Base-by-base conservation (phyloP, 768 basidiomycete genomes). In the Termitomyces bulborhizus region DNA sequence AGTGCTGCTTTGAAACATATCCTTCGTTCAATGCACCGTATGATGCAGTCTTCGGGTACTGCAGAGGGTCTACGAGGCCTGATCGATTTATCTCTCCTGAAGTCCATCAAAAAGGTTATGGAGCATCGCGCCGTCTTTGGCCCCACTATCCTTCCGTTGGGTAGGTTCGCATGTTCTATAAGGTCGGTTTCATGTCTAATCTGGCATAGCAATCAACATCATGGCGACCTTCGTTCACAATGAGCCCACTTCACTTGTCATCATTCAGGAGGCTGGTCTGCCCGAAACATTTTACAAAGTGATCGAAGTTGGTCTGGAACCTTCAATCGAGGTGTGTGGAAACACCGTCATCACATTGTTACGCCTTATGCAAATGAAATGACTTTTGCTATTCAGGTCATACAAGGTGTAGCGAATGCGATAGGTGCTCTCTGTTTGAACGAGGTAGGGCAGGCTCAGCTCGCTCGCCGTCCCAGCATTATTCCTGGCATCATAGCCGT, bases 201-300 rank as follows among this genome's bases (percentile, higher is more conserved):
- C 6, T 51, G 9, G 9, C 56, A 15, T 58, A 91, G 93, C 91
- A 4, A 91, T 95, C 75, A 93, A 95, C 67, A 88, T 94, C 65
- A 92, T 97, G 86, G 85, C 93, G 13, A 93, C 93, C 0, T 98
- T 98, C 70, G 86, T 98, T 8, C 96, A 99, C 75, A 99, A 98
- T 60, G 97, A 99, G 68, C 97, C 97, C 6, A 98, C 95, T 0
- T 97, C 93, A 15, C 73, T 99, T 54, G 75, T 84, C 2, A 86
- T 96, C 52, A 88, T 99, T 21, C 97, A 99, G 70, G 97, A 99
- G 69, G 81, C 85, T 27, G 84, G 87, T 5, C 70, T 99, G 3
- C 97, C 97, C 0, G 90, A 93, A 63, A 80, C 84, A 0, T 93
- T 99, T 63, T 98, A 94, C 71, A 79, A 81, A 54, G 82, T 88